These are phyloP conservation scores for Biscutella laevigata DNA, from an alignment of 441 rosid genomes.

Conservation along the genomic window DNA sequence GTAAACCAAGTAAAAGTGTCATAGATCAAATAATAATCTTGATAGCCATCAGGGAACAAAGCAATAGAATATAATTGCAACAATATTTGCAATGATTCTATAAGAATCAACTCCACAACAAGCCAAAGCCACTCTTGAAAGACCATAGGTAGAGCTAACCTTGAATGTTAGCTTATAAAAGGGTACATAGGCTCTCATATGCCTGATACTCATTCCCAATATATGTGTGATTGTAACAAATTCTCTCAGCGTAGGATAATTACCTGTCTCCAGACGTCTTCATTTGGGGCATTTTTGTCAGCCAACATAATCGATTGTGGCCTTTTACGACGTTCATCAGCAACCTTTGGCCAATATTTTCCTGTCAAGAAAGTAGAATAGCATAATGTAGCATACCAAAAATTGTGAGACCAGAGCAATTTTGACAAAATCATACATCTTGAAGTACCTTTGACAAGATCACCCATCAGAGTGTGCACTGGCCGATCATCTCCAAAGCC, in stretches of 20 bases:
- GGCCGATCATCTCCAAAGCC: slow-evolving; percentile 80
- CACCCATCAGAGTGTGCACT: slow-evolving; percentile 87
- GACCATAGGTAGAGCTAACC: neutral
- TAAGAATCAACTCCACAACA: neutral
- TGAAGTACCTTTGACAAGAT: slow-evolving; percentile 69
- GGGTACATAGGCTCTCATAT: neutral
- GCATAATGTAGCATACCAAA: slow-evolving; percentile 8
- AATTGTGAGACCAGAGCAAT: neutral
- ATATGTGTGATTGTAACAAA: slow-evolving; percentile 1
- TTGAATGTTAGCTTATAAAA: slow-evolving; percentile 1
- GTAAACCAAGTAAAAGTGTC: neutral
- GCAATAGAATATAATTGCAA: neutral
- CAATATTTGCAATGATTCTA: neutral
- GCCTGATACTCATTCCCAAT: neutral
- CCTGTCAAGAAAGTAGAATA: slow-evolving; percentile 33
- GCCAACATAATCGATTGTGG: slow-evolving; percentile 87
- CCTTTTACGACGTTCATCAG: slow-evolving; percentile 60
- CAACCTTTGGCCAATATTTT: slow-evolving; percentile 81
- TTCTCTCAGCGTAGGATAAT: slow-evolving; percentile 6
- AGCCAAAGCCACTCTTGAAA: neutral
- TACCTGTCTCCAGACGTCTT: slow-evolving; percentile 99
- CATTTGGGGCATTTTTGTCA: slow-evolving; percentile 98
- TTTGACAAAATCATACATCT: neutral
- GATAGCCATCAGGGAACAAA: neutral
- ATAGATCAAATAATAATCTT: neutral